phyloP scores from a whole-genome alignment of 768 basidiomycete genomes.

The Boletus rufocinnamomeus region DNA sequence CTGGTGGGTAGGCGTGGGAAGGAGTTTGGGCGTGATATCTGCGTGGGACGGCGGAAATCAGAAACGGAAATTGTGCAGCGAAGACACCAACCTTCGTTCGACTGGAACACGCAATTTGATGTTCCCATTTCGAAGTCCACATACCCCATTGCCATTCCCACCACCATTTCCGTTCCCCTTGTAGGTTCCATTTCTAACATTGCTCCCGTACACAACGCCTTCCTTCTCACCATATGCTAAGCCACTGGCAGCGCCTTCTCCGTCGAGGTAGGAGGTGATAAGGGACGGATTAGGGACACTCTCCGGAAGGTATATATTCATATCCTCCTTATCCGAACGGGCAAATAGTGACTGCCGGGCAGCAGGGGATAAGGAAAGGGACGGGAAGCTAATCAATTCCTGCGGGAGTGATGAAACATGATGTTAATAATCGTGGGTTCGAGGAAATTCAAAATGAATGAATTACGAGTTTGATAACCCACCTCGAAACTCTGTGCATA shows the following conservation, averaged over 20 bases:
- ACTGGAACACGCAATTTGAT: conserved; percentile 18
- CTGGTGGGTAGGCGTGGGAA: conserved; percentile 79
- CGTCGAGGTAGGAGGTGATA: conserved; percentile 27
- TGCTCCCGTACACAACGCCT: conserved; percentile 11
- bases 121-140: conserved; percentile 21
- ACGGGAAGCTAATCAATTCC: conserved; percentile 16
- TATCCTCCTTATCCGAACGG: conserved; percentile 13
- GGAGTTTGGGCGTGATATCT: conserved; percentile 86
- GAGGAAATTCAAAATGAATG: not conserved
- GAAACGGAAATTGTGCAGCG: not conserved
- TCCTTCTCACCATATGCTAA: conserved; percentile 20
- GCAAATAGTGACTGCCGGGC: conserved; percentile 16
- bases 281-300: conserved; percentile 20
- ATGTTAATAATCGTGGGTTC: not conserved
- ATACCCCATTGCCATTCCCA: conserved; percentile 17
- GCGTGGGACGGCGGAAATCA: conserved; percentile 9
- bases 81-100: conserved; percentile 16
- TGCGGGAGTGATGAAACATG: not conserved
- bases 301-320: conserved; percentile 20
- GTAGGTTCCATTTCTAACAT: conserved; percentile 11
- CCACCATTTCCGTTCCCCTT: conserved; percentile 27
- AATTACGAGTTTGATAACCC: not conserved
- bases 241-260: conserved; percentile 25
- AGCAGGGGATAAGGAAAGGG: conserved; percentile 17
- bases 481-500: conserved; percentile 24